These are phyloP conservation scores for Apiotrichum domesticum DNA, from an alignment of 1,284 basidiomycete genomes.

Conservation along the genomic window DNA sequence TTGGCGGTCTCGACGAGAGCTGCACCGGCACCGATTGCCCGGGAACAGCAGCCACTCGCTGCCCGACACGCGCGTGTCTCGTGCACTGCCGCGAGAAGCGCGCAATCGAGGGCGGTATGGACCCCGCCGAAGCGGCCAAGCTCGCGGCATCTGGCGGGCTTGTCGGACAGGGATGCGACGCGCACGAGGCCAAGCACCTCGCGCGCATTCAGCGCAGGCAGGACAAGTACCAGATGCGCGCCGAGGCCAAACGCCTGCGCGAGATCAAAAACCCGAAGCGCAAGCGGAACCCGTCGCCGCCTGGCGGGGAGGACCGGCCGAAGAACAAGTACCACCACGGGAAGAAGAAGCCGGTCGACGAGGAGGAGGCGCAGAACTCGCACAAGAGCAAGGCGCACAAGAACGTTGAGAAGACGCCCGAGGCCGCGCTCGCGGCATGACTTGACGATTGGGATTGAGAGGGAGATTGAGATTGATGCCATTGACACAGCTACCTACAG, in stretches of 20 bases:
- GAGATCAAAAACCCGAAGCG: neutral
- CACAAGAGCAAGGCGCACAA: too few relatives aligned
- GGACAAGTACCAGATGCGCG: conserved; percentile 24
- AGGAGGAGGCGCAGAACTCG: too few relatives aligned
- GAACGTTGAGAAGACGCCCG: too few relatives aligned
- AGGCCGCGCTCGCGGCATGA: too few relatives aligned
- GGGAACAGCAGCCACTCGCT: conserved; percentile 31
- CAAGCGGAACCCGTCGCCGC: conserved; percentile 1
- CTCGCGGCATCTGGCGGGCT: conserved; percentile 27
- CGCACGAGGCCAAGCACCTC: conserved; percentile 45
- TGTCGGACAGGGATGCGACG: conserved; percentile 45
- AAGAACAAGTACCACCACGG: neutral
- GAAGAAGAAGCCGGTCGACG: neutral
- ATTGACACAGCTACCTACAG: too few relatives aligned
- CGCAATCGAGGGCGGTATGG: conserved; percentile 34
- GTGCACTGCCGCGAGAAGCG: conserved; percentile 41
- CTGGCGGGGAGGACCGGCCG: neutral
- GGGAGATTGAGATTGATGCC: too few relatives aligned
- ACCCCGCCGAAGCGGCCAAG: conserved; percentile 26
- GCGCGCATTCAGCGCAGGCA: conserved; percentile 35
- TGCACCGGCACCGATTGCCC: conserved; percentile 7
- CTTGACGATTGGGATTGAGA: too few relatives aligned
- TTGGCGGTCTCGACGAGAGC: conserved; percentile 11
- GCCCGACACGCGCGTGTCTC: conserved; percentile 40
- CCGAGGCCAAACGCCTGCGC: neutral